These are phyloP conservation scores for Dactylonectria macrodidyma DNA, from an alignment of 2,329 filamentous ascomycete species.

Conservation along the genomic window DNA sequence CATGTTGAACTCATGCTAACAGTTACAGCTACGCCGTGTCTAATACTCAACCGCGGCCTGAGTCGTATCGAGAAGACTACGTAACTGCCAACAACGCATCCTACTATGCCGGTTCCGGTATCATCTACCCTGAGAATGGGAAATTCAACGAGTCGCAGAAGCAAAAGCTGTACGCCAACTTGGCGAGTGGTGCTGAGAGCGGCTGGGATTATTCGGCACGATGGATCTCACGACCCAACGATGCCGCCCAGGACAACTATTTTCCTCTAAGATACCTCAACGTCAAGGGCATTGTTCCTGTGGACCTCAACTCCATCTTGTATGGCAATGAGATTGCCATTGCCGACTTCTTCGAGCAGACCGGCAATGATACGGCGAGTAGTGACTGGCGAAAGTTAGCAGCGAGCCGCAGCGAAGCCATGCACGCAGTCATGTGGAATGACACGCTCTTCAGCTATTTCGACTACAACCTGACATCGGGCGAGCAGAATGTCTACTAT, in stretches of 20 bases:
- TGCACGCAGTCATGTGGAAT: conserved; percentile 77
- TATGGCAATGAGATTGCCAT: conserved; percentile 77
- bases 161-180: conserved; percentile 70
- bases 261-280: conserved; percentile 78
- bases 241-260: conserved; percentile 72
- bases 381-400: conserved; percentile 66
- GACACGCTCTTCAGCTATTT: conserved; percentile 74
- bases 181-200: conserved; percentile 76
- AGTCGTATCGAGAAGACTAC: conserved; percentile 78
- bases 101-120: conserved; percentile 72
- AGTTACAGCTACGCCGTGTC: conserved; percentile 67
- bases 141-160: conserved; percentile 68
- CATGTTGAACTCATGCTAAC: conserved; percentile 4
- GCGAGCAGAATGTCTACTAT: conserved; percentile 68
- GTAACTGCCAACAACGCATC: conserved; percentile 75
- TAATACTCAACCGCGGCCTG: conserved; percentile 77
- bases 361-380: conserved; percentile 66
- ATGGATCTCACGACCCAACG: conserved; percentile 70
- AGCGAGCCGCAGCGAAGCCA: conserved; percentile 69
- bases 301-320: conserved; percentile 78
- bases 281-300: conserved; percentile 69
- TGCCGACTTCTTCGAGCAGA: conserved; percentile 65
- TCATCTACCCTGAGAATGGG: conserved; percentile 68
- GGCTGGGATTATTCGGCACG: conserved; percentile 76
- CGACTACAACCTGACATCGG: conserved; percentile 77